These are phyloP conservation scores for Orbilia brochopaga DNA, from an alignment of 2,329 filamentous ascomycete species.

Conservation along the genomic window DNA sequence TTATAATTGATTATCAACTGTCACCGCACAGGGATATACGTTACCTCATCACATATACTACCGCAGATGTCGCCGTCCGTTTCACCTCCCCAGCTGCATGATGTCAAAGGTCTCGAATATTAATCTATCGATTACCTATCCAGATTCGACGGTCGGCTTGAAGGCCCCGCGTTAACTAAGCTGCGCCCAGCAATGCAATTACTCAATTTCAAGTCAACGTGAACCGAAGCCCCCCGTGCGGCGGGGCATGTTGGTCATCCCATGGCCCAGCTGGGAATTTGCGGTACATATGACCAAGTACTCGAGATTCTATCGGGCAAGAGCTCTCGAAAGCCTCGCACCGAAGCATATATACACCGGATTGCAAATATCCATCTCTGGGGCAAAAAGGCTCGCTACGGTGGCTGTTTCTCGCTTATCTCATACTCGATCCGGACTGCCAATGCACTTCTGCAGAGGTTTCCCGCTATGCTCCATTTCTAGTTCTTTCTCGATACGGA, in stretches of 20 bases:
- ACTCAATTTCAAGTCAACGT: too few relatives aligned
- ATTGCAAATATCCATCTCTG: not conserved
- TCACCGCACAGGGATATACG: too few relatives aligned
- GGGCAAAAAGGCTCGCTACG: not conserved
- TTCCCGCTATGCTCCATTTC: not conserved
- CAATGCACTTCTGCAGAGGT: not conserved
- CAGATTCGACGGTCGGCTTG: too few relatives aligned
- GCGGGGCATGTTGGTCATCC: not conserved
- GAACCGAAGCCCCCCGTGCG: too few relatives aligned
- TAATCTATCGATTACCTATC: too few relatives aligned
- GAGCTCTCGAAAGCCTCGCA: not conserved
- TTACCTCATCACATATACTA: too few relatives aligned
- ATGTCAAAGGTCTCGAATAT: too few relatives aligned
- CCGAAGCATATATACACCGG: not conserved
- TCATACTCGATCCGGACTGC: not conserved
- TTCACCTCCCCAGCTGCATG: too few relatives aligned
- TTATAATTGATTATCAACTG: too few relatives aligned
- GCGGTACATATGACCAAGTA: not conserved
- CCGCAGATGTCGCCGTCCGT: too few relatives aligned
- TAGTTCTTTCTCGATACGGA: not conserved
- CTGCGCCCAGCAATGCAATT: too few relatives aligned
- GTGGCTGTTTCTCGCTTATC: slow-evolving; percentile 2
- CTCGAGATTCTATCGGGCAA: not conserved
- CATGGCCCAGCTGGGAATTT: not conserved
- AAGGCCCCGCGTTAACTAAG: too few relatives aligned